Conservation (phyloP, 2,329 filamentous ascomycete species). For the Sphaerulina musiva region DNA sequence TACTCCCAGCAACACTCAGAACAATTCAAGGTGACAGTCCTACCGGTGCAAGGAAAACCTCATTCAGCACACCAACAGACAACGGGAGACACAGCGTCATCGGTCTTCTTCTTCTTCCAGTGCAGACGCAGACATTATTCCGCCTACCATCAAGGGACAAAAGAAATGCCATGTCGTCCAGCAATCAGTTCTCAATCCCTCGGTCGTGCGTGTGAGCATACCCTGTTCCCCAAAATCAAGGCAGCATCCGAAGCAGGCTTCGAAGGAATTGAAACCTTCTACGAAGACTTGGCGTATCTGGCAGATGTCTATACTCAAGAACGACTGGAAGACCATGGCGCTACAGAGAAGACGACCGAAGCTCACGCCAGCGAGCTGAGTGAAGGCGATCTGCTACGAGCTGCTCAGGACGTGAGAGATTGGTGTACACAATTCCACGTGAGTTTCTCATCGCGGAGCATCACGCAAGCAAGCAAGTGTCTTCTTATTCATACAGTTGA, state of each 20-base stretch:
- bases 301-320: slow-evolving; percentile 35
- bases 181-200: slow-evolving; percentile 72
- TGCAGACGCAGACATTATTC: neutral
- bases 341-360: slow-evolving; percentile 38
- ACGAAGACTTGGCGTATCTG: slow-evolving; percentile 63
- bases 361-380: slow-evolving; percentile 13
- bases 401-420: slow-evolving; percentile 50
- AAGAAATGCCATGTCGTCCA: slow-evolving; percentile 47
- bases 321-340: slow-evolving; percentile 31
- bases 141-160: neutral
- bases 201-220: slow-evolving; percentile 64
- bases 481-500: too few relatives aligned
- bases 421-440: slow-evolving; percentile 50
- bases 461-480: neutral
- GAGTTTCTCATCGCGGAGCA: neutral
- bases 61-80: too few relatives aligned
- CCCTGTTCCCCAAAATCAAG: slow-evolving; percentile 60
- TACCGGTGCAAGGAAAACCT: too few relatives aligned
- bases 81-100: neutral
- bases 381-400: slow-evolving; percentile 41
- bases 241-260: slow-evolving; percentile 60
- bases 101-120: neutral
- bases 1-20: too few relatives aligned
- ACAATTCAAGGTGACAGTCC: too few relatives aligned
- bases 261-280: slow-evolving; percentile 65